Evolutionary conservation across 306 rosid species (phyloP).

Genomic region (Malus sieversii): DNA sequence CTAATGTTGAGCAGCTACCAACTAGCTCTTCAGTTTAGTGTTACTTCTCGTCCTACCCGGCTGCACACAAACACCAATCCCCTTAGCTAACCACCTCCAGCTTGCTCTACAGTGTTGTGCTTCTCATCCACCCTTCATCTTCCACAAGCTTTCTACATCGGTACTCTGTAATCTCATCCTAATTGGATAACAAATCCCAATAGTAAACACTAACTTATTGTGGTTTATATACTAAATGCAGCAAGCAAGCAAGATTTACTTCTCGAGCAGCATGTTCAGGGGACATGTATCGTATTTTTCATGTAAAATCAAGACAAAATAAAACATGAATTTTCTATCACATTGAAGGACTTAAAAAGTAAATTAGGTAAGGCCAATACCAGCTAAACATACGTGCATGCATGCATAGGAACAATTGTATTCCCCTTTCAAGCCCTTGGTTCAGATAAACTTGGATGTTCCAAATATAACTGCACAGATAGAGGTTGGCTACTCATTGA

Average conservation of each 20-base stretch:
- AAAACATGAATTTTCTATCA: too few relatives aligned
- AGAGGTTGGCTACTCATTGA: slow-evolving; percentile 64
- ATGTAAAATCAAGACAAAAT: too few relatives aligned
- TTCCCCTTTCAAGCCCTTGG: slow-evolving; percentile 29
- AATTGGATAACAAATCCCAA: not conserved
- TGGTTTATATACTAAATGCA: not conserved
- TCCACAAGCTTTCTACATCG: not conserved
- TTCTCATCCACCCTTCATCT: not conserved
- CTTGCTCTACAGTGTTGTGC: not conserved
- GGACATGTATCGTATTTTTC: too few relatives aligned
- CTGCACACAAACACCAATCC: not conserved
- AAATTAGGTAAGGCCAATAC: not conserved
- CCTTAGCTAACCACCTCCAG: not conserved
- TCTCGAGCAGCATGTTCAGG: too few relatives aligned
- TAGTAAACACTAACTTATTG: not conserved
- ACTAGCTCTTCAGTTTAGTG: too few relatives aligned
- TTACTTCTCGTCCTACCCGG: too few relatives aligned
- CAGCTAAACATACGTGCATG: not conserved
- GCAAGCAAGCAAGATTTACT: not conserved
- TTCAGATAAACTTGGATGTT: slow-evolving; percentile 67
- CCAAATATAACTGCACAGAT: slow-evolving; percentile 70
- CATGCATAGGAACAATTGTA: not conserved
- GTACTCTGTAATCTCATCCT: not conserved
- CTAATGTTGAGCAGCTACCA: not conserved
- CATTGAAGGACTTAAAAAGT: not conserved